phyloP scores from a whole-genome alignment of 2,329 filamentous ascomycete species.

The Tolypocladium amazonense region DNA sequence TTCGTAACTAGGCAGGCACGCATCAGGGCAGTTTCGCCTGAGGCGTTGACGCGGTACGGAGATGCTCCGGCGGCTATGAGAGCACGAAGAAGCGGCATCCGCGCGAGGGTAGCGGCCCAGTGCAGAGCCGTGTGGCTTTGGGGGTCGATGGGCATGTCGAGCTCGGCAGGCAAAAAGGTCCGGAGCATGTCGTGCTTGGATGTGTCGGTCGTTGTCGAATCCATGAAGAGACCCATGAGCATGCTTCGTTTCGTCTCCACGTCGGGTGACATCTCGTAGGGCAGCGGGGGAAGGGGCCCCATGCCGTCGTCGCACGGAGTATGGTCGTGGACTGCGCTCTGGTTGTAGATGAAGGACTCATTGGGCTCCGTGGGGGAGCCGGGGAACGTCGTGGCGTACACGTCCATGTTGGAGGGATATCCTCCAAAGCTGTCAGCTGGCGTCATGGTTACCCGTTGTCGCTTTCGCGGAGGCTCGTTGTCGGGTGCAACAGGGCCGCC shows the following conservation, averaged over 20 bases:
- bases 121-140: slow-evolving; percentile 86
- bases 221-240: slow-evolving; percentile 74
- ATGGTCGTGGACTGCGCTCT: slow-evolving; percentile 32
- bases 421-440: slow-evolving; percentile 49
- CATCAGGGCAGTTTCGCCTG: slow-evolving; percentile 87
- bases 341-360: slow-evolving; percentile 64
- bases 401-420: slow-evolving; percentile 36
- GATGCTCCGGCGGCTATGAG: slow-evolving; percentile 78
- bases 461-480: slow-evolving; percentile 72
- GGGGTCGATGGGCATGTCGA: slow-evolving; percentile 86
- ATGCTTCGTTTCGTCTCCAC: slow-evolving; percentile 72
- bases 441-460: slow-evolving; percentile 48
- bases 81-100: slow-evolving; percentile 69
- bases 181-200: slow-evolving; percentile 68
- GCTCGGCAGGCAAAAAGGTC: slow-evolving; percentile 64
- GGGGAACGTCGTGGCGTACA: slow-evolving; percentile 39
- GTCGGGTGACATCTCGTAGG: slow-evolving; percentile 48
- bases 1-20: slow-evolving; percentile 89
- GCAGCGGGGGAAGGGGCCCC: slow-evolving; percentile 54
- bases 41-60: slow-evolving; percentile 77
- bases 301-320: slow-evolving; percentile 38
- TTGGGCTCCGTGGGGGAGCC: slow-evolving; percentile 72
- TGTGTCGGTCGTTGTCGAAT: slow-evolving; percentile 58
- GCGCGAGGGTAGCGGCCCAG: slow-evolving; percentile 89
- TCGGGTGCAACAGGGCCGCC: slow-evolving; percentile 35